Base-by-base conservation (phyloP, 2,329 filamentous ascomycete species). In the Phialemonium atrogriseum region DNA sequence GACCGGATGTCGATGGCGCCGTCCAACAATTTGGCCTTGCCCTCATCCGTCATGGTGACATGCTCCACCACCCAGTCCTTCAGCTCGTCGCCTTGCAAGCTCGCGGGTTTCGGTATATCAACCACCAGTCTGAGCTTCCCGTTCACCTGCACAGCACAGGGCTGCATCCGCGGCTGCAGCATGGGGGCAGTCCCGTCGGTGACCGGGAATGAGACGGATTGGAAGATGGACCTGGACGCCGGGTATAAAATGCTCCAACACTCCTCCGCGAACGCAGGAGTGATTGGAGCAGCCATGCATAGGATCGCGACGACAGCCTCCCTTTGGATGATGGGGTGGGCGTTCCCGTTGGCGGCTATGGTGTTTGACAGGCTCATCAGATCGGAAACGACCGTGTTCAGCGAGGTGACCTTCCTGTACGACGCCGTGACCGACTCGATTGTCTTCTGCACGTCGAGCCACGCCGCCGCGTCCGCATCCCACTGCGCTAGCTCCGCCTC, bases 321-420 rank as follows among this genome's bases (percentile, higher is more conserved):
- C 25, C 62, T 56, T 49, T 58, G 61, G 42, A 83, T 48, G 5
- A 56, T 30, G 4, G 45, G 22, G 64, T 60, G 5, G 60, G 59
- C 4, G 56, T 18, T 3, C 4, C 56, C 1, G 10, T 66, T 58
- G 4, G 68, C 67, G 19, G 67, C 53, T 10, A 87, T 59, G 1
- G 64, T 56, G 51, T 94, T 94, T 4, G 84, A 88, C 11, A 94
- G 66, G 24, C 73, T 76, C 70, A 86, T 94, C 10, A 94, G 65
- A 47, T 89, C 81, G 2, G 84, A 91, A 12, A 94, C 71, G 7
- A 84, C 69, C 1, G 85, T 93, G 58, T 94, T 94, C 32, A 94
- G 66, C 1, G 81, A 70, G 51, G 87, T 83, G 1, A 86, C 77
- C 30, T 73, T 70, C 14, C 78, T 68, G 47, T 87, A 80, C 3